Percentiles rank a stretch among this genome's conserved stretches.
Conservation (phyloP, 176 grass and related monocot genomes). For the Dactylis glomerata region DNA sequence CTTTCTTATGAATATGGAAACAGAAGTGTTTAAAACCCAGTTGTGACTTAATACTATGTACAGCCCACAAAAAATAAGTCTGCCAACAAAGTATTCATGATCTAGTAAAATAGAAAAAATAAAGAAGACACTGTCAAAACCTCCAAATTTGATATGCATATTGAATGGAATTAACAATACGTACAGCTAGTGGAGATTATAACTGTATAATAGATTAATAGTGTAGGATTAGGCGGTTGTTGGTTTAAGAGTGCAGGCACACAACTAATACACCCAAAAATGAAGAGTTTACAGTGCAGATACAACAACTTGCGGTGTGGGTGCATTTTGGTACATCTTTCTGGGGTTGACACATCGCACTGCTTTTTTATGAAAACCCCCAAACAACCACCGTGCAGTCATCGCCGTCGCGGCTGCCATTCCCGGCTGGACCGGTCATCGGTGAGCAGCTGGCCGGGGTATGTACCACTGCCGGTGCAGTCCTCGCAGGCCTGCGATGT, state of each 20-base stretch:
- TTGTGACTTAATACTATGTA: neutral
- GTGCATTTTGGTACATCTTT: no score
- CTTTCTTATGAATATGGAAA: constrained; percentile 1
- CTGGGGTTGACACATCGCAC: no score
- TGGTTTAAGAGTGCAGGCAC: neutral
- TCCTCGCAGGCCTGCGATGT: no score
- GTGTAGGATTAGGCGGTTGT: neutral
- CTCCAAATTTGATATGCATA: neutral
- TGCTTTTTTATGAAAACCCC: no score
- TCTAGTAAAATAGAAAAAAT: neutral
- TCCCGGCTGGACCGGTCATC: no score
- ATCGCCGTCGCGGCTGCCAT: no score
- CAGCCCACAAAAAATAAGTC: neutral
- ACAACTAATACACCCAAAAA: constrained; percentile 3
- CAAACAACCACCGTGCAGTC: no score
- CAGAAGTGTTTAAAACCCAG: neutral
- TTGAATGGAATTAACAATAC: neutral
- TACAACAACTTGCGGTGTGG: no score
- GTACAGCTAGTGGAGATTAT: neutral
- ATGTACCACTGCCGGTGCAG: no score
- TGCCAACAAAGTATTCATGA: neutral
- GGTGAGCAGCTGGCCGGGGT: no score
- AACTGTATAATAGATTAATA: neutral
- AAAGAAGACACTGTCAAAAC: neutral
- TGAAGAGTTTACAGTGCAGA: no score